Evolutionary conservation across 306 rosid genomes (phyloP).

Genomic region (Mimosa pudica): DNA sequence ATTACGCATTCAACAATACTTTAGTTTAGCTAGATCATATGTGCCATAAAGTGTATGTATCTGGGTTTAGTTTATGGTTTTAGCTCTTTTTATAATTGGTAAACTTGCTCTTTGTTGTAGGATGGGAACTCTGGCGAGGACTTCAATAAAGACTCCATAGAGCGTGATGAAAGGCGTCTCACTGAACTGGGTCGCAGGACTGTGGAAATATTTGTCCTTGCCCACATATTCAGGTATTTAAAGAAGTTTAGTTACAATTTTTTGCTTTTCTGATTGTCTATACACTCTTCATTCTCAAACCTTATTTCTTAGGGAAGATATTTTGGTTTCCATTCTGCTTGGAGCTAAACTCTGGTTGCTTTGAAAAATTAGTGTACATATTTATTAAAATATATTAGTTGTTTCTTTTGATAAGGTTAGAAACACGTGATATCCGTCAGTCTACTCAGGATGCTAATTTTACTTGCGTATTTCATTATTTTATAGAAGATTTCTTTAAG

Average conservation of each 20-base stretch:
- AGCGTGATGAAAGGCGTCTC: constrained; percentile 96
- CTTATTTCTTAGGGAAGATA: not conserved
- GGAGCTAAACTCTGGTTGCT: not conserved
- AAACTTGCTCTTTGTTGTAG: constrained; percentile 43
- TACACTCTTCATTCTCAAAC: constrained; percentile 13
- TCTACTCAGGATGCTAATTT: constrained; percentile 10
- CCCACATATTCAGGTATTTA: constrained; percentile 87
- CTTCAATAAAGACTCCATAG: constrained; percentile 87
- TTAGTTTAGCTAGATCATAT: constrained; percentile 5
- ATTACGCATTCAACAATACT: not conserved
- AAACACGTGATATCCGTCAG: not conserved
- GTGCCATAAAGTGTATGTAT: constrained; percentile 3
- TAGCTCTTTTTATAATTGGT: constrained; percentile 26
- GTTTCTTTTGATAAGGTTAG: constrained; percentile 5
- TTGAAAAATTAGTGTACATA: not conserved
- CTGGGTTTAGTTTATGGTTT: constrained; percentile 29
- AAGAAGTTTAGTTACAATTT: constrained; percentile 2
- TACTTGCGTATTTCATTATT: not conserved
- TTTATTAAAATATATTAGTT: not conserved
- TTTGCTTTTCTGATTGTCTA: constrained; percentile 23
- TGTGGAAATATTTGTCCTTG: constrained; percentile 98
- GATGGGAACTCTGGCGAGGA: constrained; percentile 96
- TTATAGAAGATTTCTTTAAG: not conserved
- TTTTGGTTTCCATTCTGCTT: not conserved
- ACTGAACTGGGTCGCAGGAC: constrained; percentile 97